Evolutionary conservation across 345 rosid species (phyloP).

Genomic region (Litchi chinensis): DNA sequence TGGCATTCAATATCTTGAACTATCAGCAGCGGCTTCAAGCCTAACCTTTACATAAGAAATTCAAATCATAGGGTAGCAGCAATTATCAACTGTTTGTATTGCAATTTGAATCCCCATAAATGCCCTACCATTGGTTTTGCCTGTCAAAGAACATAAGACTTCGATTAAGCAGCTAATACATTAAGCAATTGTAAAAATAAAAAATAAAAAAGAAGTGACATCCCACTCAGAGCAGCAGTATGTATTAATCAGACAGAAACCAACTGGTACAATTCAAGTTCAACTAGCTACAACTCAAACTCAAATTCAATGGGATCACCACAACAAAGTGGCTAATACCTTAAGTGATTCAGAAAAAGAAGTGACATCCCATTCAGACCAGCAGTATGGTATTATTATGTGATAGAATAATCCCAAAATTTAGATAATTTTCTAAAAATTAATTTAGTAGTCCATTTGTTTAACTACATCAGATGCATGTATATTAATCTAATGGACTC

Average conservation of each 20-base stretch:
- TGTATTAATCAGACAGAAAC: neutral
- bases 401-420: neutral
- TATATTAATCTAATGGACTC: neutral
- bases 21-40: neutral
- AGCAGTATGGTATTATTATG: too few relatives aligned
- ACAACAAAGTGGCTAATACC: too few relatives aligned
- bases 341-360: too few relatives aligned
- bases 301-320: neutral
- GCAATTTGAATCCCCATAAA: neutral
- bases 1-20: neutral
- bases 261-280: neutral
- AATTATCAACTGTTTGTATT: neutral
- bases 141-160: constrained; percentile 33
- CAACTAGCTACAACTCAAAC: neutral
- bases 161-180: constrained; percentile 18
- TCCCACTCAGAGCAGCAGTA: neutral
- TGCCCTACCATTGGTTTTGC: constrained; percentile 32
- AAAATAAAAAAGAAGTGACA: neutral
- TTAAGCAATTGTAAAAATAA: neutral
- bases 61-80: neutral
- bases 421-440: neutral
- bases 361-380: too few relatives aligned
- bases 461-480: neutral
- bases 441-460: neutral
- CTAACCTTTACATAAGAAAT: neutral